phyloP scores from a whole-genome alignment of 805 yeast genomes.

The Candida loeiensis region DNA sequence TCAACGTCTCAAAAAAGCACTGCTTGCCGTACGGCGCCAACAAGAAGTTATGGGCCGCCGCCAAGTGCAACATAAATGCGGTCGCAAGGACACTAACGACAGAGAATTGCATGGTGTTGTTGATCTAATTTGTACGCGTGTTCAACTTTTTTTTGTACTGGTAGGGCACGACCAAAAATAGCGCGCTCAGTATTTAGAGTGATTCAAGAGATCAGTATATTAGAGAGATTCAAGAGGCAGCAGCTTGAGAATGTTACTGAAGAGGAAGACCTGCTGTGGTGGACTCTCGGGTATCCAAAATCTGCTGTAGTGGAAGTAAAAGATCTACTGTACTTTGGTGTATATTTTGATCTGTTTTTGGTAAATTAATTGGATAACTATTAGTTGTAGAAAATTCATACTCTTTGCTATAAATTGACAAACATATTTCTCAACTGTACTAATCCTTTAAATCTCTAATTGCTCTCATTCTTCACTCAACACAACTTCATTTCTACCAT shows the following conservation, averaged over 20 bases:
- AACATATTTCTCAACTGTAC: too few species aligned
- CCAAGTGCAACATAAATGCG: constrained; percentile 5
- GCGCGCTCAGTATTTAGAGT: background rate
- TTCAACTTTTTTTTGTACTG: constrained; percentile 4
- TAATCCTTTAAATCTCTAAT: background rate
- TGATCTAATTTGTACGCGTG: constrained; percentile 9
- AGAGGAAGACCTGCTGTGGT: too few species aligned
- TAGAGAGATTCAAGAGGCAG: too few species aligned
- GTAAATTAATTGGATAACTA: too few species aligned
- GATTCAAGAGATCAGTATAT: background rate
- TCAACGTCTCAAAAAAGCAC: constrained; percentile 84
- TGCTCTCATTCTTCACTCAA: background rate
- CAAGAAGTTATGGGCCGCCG: constrained; percentile 71
- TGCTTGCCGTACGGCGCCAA: constrained; percentile 80
- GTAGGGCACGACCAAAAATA: constrained; percentile 3
- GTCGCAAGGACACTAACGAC: constrained; percentile 5
- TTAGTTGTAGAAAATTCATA: too few species aligned
- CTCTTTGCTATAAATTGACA: too few species aligned
- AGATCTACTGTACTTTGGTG: too few species aligned
- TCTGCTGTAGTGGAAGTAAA: too few species aligned
- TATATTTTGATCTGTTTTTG: too few species aligned
- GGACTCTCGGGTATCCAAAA: too few species aligned
- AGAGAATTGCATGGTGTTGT: constrained; percentile 8
- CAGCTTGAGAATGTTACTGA: too few species aligned
- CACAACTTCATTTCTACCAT: background rate